Evolutionary conservation across 2,329 filamentous ascomycete genomes (phyloP), one percentile per base, ranked within the genome.

Genomic region (Fusarium sp.): DNA sequence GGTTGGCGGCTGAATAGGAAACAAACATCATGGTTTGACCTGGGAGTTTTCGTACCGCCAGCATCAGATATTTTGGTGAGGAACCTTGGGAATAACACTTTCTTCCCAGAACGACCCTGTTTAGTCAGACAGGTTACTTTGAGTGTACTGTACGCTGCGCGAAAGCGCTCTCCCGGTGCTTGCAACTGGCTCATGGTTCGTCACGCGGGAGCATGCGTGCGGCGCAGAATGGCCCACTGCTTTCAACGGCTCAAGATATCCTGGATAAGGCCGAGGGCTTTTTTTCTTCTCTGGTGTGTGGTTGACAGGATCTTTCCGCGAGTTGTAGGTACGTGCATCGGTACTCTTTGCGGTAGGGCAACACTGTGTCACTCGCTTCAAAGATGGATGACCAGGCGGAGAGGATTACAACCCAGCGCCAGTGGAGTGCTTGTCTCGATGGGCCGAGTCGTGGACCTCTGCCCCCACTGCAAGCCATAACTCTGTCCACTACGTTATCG

Each of bases 171-270:
- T 42, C 34, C 18, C 34, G 3, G 41, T 24, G 45, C 52, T 62
- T 51, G 67, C 22, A 70, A 54, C 67, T 57, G 49, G 44, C 53
- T 37, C 63, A 64, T 73, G 62, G 73, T 75, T 75, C 73, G 61
- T 75, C 73, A 74, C 70, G 73, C 71, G 58, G 73, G 65, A 63
- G 67, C 54, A 69, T 70, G 70, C 59, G 71, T 74, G 71, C 70
- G 73, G 73, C 73, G 67, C 61, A 74, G 69, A 70, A 66, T 54
- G 73, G 67, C 65, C 73, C 73, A 74, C 73, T 61, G 40, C 51
- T 56, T n/a, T 60, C 63, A 73, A 74, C 67, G 73, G 60, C 72
- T 73, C 67, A 63, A 48, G 53, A 72, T 67, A 65, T 47, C 55
- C 61, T 70, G 65, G 67, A 71, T 61, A 57, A 46, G 49, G 52